Percentiles rank a stretch among this genome's conserved stretches.
phyloP scores from a whole-genome alignment of 1,139 yeast genomes.

The Magnusiomyces starmeri region DNA sequence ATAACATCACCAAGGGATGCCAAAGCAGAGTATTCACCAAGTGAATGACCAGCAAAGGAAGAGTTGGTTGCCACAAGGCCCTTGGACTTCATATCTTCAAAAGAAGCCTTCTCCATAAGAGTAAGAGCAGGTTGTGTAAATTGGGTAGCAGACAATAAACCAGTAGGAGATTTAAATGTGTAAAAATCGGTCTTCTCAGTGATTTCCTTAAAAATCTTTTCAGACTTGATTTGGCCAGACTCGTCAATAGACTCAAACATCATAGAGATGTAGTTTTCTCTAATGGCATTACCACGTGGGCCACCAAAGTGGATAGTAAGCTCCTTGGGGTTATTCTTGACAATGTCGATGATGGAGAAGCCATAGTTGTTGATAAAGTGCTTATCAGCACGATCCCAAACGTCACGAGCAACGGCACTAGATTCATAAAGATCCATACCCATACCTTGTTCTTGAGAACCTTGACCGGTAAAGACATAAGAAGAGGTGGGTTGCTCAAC shows the following conservation, averaged over 20 bases:
- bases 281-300: slow-evolving; percentile 89
- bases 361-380: slow-evolving; percentile 94
- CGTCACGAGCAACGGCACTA: slow-evolving; percentile 86
- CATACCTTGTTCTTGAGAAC: slow-evolving; percentile 99
- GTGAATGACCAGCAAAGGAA: slow-evolving; percentile 97
- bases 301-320: slow-evolving; percentile 96
- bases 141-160: slow-evolving; percentile 95
- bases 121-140: slow-evolving; percentile 99
- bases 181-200: slow-evolving; percentile 71
- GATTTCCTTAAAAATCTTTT: slow-evolving; percentile 91
- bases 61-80: slow-evolving; percentile 92
- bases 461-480: slow-evolving; percentile 98
- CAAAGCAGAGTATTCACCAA: slow-evolving; percentile 97
- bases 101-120: slow-evolving; percentile 97
- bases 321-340: slow-evolving; percentile 91
- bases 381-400: slow-evolving; percentile 95
- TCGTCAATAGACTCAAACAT: slow-evolving; percentile 91
- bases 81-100: slow-evolving; percentile 93
- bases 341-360: slow-evolving; percentile 92
- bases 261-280: slow-evolving; percentile 93
- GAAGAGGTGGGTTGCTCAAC: slow-evolving; percentile 97
- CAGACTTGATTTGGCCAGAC: slow-evolving; percentile 77
- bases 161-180: slow-evolving; percentile 90
- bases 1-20: slow-evolving; percentile 96
- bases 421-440: slow-evolving; percentile 97